These are phyloP conservation scores for Phytophthora constricta DNA, from an alignment of 352 stramenopile genomes.

Conservation along the genomic window DNA sequence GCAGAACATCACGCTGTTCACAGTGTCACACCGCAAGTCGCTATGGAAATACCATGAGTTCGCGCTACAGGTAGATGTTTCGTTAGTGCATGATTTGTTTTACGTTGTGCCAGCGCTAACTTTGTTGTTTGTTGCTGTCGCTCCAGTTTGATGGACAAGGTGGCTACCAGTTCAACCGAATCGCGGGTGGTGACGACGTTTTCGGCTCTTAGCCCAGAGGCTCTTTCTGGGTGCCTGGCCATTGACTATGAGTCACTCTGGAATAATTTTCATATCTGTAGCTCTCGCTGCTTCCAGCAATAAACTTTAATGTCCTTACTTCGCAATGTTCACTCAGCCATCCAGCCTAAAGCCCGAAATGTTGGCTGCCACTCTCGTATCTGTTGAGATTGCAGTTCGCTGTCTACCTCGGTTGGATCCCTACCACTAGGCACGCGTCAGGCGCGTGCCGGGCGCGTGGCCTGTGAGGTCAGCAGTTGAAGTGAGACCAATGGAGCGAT, in stretches of 20 bases:
- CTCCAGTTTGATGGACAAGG: neutral
- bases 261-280: neutral
- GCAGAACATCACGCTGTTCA: conserved; percentile 93
- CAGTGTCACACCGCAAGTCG: conserved; percentile 91
- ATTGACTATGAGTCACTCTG: too few relatives aligned
- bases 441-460: too few relatives aligned
- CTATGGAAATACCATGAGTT: conserved; percentile 92
- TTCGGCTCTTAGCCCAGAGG: neutral
- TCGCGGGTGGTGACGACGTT: neutral
- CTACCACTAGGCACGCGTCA: too few relatives aligned
- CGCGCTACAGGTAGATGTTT: conserved; percentile 67
- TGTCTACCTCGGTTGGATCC: too few relatives aligned
- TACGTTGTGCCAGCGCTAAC: neutral
- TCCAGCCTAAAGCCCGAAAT: too few relatives aligned
- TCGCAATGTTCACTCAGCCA: too few relatives aligned
- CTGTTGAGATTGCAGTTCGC: too few relatives aligned
- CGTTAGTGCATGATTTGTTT: neutral
- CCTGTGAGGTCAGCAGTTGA: too few relatives aligned
- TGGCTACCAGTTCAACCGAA: neutral
- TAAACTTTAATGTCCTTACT: too few relatives aligned
- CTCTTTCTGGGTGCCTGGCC: too few relatives aligned
- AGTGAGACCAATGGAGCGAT: too few relatives aligned
- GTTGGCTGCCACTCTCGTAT: too few relatives aligned
- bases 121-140: neutral
- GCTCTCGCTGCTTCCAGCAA: neutral